Evolutionary conservation across 805 yeast genomes (phyloP).

Genomic region (Metschnikowia noctiluminum): DNA sequence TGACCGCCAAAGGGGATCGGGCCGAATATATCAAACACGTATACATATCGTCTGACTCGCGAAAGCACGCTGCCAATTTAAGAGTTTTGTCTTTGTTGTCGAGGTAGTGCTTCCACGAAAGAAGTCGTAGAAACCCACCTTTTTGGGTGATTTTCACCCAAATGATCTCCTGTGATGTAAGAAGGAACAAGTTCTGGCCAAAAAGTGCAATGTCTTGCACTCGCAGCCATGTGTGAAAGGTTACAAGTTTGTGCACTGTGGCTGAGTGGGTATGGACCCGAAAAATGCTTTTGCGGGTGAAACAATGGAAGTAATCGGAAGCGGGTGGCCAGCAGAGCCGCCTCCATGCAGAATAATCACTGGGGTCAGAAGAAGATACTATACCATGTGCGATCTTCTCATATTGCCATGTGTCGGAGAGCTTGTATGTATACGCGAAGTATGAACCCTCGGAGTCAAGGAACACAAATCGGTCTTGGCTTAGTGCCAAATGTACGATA

Average conservation of each 20-base stretch:
- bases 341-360: slow-evolving; percentile 12
- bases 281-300: slow-evolving; percentile 10
- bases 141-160: slow-evolving; percentile 39
- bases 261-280: neutral
- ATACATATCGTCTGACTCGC: slow-evolving; percentile 15
- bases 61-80: slow-evolving; percentile 23
- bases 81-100: slow-evolving; percentile 54
- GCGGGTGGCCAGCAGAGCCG: slow-evolving; percentile 12
- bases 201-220: slow-evolving; percentile 11
- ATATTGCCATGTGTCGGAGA: slow-evolving; percentile 6
- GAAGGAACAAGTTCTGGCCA: slow-evolving; percentile 41
- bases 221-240: slow-evolving; percentile 16
- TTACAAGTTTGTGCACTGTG: slow-evolving; percentile 6
- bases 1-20: slow-evolving; percentile 26
- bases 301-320: slow-evolving; percentile 2
- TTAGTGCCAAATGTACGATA: slow-evolving; percentile 5
- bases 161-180: slow-evolving; percentile 66
- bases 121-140: slow-evolving; percentile 38
- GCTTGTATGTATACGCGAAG: slow-evolving; percentile 3
- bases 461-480: slow-evolving; percentile 4
- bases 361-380: slow-evolving; percentile 7
- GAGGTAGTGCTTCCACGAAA: slow-evolving; percentile 74
- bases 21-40: slow-evolving; percentile 28
- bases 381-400: neutral
- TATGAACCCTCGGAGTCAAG: slow-evolving; percentile 5